Evolutionary conservation across 495 filamentous ascomycete species (phyloP).

Genomic region (Physcia stellaris): DNA sequence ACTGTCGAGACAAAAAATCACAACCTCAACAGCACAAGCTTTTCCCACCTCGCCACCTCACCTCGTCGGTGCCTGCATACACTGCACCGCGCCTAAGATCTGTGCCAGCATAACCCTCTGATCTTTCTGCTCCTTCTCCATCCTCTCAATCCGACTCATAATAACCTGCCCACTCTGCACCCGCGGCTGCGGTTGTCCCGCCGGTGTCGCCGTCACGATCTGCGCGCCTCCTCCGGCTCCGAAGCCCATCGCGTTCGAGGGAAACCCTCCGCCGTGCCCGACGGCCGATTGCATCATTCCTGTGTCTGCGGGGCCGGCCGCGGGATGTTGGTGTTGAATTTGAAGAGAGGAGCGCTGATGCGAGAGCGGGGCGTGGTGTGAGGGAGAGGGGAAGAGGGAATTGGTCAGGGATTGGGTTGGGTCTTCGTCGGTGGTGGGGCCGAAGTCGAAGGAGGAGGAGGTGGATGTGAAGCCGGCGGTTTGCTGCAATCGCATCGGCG

Average conservation of each 20-base stretch:
- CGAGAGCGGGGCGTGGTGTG: not conserved
- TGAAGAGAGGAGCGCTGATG: not conserved
- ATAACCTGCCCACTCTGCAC: slow-evolving; percentile 9
- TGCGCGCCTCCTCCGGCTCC: not conserved
- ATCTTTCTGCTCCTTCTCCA: slow-evolving; percentile 17
- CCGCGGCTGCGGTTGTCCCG: not conserved
- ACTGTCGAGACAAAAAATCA: too few species aligned
- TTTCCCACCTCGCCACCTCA: too few species aligned
- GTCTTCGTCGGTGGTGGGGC: slow-evolving; percentile 1
- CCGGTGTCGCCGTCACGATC: not conserved
- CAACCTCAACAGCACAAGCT: too few species aligned
- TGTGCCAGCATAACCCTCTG: slow-evolving; percentile 14
- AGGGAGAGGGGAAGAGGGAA: not conserved
- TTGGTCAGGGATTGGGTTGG: not conserved
- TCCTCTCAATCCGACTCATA: slow-evolving; percentile 13
- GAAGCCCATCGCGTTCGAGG: not conserved
- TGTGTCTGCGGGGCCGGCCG: not conserved
- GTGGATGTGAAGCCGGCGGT: not conserved
- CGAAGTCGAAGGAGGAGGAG: not conserved
- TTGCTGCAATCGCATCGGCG: not conserved
- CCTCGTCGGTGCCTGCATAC: too few species aligned
- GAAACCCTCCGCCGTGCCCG: too few species aligned
- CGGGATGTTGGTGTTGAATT: not conserved
- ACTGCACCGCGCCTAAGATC: slow-evolving; percentile 16
- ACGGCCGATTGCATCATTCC: not conserved